Base-by-base conservation (phyloP, 2,329 filamentous ascomycete genomes). In the Phialophora chinensis region DNA sequence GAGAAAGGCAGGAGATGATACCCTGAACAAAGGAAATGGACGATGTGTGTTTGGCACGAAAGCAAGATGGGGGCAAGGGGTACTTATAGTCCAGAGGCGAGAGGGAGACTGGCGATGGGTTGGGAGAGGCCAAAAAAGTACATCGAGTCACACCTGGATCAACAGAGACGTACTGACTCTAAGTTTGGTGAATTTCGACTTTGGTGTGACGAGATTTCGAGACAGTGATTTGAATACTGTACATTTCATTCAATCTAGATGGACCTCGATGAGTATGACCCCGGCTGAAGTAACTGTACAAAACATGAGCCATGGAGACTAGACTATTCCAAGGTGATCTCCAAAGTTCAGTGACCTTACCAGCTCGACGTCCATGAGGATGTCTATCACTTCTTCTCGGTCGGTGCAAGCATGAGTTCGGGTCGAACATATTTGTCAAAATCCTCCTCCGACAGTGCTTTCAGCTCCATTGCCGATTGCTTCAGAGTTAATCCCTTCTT, bases 401-500 rank as follows among this genome's bases (percentile, higher is more conserved):
- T 90, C 57, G 94, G 94, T 67, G 90, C 89, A 76, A 99, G 85
- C 94, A 99, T 99, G 77, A 98, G 86, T 84, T 98, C 94, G 27
- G 95, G 95, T 75, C 89, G 88, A 72, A 99, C 95, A 71, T 96
- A 85, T 73, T 87, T 85, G 80, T 97, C 93, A 77, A 98, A 98
- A 77, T 97, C 93, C 76, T 91, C 91, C 77, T 90, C 88, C 71
- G 89, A 94, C 72, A 98, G 84, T 54, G 93, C 94, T 73, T 97
- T 87, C 72, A 99, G 87, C 85, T 98, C 92, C 85, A 98, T 88
- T 23, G 95, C 94, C 75, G 91, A 94, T 82, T 96, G 83, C 86
- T 97, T 97, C 66, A 99, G 87, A 27, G 93, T 97, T 60, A 94
- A 82, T 38, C 93, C 93, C 88, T 98, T 98, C 88, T 97, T 97